phyloP scores from a whole-genome alignment of 768 basidiomycete genomes.

The Amylocystis lapponica region DNA sequence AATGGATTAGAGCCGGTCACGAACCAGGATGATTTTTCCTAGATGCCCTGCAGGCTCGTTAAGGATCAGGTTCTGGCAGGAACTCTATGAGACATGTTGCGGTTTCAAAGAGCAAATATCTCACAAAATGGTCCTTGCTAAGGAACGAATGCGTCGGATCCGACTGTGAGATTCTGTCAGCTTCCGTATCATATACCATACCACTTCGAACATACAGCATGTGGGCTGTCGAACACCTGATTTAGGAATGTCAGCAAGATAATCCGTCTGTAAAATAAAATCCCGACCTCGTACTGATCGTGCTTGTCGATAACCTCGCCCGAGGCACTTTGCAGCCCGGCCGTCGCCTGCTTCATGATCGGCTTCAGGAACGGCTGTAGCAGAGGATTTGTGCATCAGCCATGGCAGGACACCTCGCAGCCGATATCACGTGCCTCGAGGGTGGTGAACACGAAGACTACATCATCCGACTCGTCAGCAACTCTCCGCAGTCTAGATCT shows the following conservation, averaged over 20 bases:
- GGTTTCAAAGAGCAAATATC: slow-evolving; percentile 19
- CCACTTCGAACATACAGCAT: slow-evolving; percentile 40
- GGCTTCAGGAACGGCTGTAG: slow-evolving; percentile 77
- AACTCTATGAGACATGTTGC: background rate
- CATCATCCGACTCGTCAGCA: background rate
- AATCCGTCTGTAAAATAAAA: too few species aligned
- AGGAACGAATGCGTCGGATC: slow-evolving; percentile 88
- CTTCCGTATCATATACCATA: background rate
- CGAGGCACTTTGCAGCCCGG: slow-evolving; percentile 55
- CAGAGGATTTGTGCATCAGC: background rate
- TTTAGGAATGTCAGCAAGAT: background rate
- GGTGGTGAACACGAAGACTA: slow-evolving; percentile 79
- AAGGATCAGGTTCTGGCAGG: slow-evolving; percentile 61
- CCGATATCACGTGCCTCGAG: slow-evolving; percentile 47
- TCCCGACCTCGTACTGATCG: slow-evolving; percentile 82
- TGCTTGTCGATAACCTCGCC: slow-evolving; percentile 73
- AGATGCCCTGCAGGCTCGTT: slow-evolving; percentile 80
- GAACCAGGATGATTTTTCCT: slow-evolving; percentile 62
- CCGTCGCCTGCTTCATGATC: slow-evolving; percentile 63
- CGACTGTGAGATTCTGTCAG: slow-evolving; percentile 37
- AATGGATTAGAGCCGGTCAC: slow-evolving; percentile 14
- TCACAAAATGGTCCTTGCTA: slow-evolving; percentile 84
- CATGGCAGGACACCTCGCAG: background rate
- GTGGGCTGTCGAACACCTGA: slow-evolving; percentile 73
- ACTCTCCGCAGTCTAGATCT: too few species aligned